Evolutionary conservation across 805 yeast species (phyloP).

Genomic region (Suhomyces sp.): DNA sequence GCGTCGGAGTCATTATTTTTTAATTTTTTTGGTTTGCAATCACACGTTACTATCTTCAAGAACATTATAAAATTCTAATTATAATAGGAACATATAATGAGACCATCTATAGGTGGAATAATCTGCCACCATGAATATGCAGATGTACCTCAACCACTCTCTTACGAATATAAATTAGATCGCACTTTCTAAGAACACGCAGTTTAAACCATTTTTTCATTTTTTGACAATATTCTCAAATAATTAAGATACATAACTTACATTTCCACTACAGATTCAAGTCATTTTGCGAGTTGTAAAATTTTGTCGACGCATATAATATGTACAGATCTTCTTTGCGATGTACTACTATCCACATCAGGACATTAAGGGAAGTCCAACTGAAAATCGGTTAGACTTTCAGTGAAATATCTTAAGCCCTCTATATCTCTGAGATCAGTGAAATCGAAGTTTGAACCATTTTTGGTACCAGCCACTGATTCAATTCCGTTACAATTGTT

Average conservation of each 20-base stretch:
- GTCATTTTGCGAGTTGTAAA: too few relatives aligned
- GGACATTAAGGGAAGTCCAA: background rate
- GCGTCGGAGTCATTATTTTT: too few relatives aligned
- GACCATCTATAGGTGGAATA: too few relatives aligned
- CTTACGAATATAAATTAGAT: background rate
- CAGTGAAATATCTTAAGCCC: background rate
- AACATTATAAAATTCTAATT: too few relatives aligned
- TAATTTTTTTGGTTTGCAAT: too few relatives aligned
- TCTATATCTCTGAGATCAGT: background rate
- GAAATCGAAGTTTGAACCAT: background rate
- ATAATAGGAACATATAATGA: too few relatives aligned
- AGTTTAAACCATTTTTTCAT: too few relatives aligned
- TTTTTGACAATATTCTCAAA: too few relatives aligned
- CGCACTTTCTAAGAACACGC: background rate
- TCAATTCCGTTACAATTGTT: background rate
- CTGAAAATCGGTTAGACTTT: background rate
- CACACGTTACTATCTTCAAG: too few relatives aligned
- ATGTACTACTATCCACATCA: background rate
- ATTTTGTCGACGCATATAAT: too few relatives aligned
- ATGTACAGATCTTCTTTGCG: background rate
- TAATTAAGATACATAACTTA: too few relatives aligned
- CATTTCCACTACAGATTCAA: too few relatives aligned
- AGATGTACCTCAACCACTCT: background rate
- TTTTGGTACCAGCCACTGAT: background rate
- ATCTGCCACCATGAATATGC: background rate